Base-by-base conservation (phyloP, 495 filamentous ascomycete species). In the Annulohypoxylon nitens region DNA sequence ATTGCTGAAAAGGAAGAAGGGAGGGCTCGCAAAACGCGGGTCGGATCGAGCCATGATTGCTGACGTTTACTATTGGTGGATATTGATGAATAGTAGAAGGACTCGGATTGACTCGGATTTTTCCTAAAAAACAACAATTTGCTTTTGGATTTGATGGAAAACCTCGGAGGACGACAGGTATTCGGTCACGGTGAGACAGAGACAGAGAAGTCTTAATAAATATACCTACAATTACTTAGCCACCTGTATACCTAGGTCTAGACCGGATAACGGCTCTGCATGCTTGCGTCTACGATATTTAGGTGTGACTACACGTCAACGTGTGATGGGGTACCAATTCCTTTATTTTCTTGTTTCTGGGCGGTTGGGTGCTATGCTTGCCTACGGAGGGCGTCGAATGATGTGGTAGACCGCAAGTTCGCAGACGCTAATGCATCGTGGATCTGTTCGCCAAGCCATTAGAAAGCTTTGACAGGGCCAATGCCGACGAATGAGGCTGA, bases 1-100 rank as follows among this genome's bases (percentile, higher is more conserved):
- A 64, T 81, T 82, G 73, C 70, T 78, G 54, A 67, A 54, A 5
- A 79, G 71, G 20, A 80, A 61, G 69, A 83, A 73, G 20, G 77
- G 76, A 25, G 71, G 63, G 12, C 69, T 58, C 51, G 39, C 30
- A 48, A 53, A 63, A 18, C 63, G 63, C 68, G 54, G 37, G 39
- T 16, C 16, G 5, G 54, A 43, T 54, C 71, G 71, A 64, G 64
- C 71, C 71, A 73, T 73, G 14, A 34, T 50, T n/a, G 25, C 34
- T 39, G 36, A 39, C 9, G 8, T 39, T 30, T 30, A 30, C 36
- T 39, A 12, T 10, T 48, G 9, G 16, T 59, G 20, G 20, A 0
- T 23, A 33, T 47, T 61, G 47, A 36, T 45, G 37, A 53, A 30
- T 26, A 4, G 41, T 12, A 12, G 43, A 7, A 20, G 20, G 43